Base-by-base conservation (phyloP, 2,329 filamentous ascomycete genomes). In the Alternaria hordeiaustralica region DNA sequence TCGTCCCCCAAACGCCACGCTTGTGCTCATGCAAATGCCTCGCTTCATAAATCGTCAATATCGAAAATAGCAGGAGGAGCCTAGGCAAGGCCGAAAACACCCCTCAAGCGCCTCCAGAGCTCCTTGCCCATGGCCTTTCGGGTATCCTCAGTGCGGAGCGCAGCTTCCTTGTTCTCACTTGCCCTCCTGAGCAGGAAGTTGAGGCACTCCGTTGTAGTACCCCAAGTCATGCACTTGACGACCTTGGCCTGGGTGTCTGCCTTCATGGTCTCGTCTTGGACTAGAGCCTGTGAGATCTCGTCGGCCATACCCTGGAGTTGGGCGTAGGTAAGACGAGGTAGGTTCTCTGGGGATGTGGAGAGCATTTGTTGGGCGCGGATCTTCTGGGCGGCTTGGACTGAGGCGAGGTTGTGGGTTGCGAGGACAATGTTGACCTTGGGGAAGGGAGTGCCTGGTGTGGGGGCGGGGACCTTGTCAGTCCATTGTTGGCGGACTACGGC, bases 271-370 rank as follows among this genome's bases (percentile, higher is more conserved):
- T 76, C 70, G 28, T 81, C 81, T 61, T 86, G 80, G 15, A 89
- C 76, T 0, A 89, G 77, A 4, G 82, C 80, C 68, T 86, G 86
- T 61, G 90, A 93, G 56, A 98, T 89, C 77, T 97, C 94, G 71
- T 98, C 95, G 2, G 95, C 95, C 95, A 98, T 98, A 44, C 95
- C 94, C 83, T 95, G 92, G 1, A 97, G 87, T 82, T 97, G 94
- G 3, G 92, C 92, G 78, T 93, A 94, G 0, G 82, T 80, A 10
- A 88, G 79, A 3, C 71, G 66, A 0, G 75, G 75, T 1, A 78
- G 70, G 2, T 63, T 45, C 18, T 66, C 56, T 44, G 64, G 84
- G 64, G 44, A 79, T 75, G 5, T 73, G 75, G 61, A 53, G 30
- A 46, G 71, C 68, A 26, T 69, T 54, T 87, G 85, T 20, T 80